phyloP scores from a whole-genome alignment of 1,284 basidiomycete genomes.

The Rhodotorula sp. region DNA sequence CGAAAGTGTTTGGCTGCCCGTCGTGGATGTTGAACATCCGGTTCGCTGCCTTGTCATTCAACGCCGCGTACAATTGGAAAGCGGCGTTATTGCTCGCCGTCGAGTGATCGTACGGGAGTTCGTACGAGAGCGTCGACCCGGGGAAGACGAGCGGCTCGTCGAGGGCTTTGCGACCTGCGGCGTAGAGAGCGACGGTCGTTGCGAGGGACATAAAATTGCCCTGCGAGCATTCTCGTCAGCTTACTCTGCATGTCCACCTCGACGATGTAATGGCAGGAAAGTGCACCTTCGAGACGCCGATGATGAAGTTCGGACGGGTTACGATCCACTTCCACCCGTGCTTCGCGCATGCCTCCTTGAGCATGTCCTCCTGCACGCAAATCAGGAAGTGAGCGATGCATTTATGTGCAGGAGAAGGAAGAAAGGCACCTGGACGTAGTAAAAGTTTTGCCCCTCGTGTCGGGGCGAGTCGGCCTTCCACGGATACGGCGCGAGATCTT shows the following conservation, averaged over 20 bases:
- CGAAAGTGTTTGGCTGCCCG: not conserved
- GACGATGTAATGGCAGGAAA: too few species aligned
- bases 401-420: not conserved
- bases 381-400: not conserved
- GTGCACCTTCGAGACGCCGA: slow-evolving; percentile 1
- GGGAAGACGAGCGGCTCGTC: slow-evolving; percentile 11
- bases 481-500: not conserved
- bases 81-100: slow-evolving; percentile 4
- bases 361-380: slow-evolving; percentile 17
- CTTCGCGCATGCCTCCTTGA: slow-evolving; percentile 1
- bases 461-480: slow-evolving; percentile 11
- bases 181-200: slow-evolving; percentile 10
- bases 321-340: slow-evolving; percentile 12
- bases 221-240: not conserved
- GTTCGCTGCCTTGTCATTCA: not conserved
- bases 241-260: too few species aligned
- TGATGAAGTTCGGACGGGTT: slow-evolving; percentile 7
- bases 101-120: slow-evolving; percentile 7
- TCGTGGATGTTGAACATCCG: slow-evolving; percentile 15
- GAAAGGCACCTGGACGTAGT: not conserved
- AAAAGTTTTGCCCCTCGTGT: slow-evolving; percentile 13
- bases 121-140: not conserved
- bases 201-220: slow-evolving; percentile 12
- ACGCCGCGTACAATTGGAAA: not conserved
- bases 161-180: slow-evolving; percentile 3